These are phyloP conservation scores for Capsicum baccatum DNA, from an alignment of 257 asterid genomes.

Conservation along the genomic window DNA sequence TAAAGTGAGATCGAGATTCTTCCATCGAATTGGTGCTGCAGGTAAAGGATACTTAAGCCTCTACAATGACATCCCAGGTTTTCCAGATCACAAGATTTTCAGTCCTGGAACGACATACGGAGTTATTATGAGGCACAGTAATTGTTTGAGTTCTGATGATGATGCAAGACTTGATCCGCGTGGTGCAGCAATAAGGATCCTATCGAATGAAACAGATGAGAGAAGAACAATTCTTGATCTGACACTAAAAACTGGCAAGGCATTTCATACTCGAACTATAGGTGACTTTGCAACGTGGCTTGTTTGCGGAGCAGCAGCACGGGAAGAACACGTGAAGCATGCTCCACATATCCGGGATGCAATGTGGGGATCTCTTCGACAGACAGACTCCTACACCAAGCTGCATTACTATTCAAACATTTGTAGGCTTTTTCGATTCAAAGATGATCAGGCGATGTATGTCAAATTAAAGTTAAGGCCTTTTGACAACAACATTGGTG, in stretches of 20 bases:
- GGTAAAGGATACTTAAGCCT: constrained; percentile 56
- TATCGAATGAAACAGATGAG: constrained; percentile 39
- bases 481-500: constrained; percentile 44
- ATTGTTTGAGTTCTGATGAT: constrained; percentile 71
- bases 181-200: constrained; percentile 66
- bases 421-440: constrained; percentile 58
- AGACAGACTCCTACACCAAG: constrained; percentile 54
- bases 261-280: constrained; percentile 65
- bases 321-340: constrained; percentile 67
- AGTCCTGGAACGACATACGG: constrained; percentile 48
- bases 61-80: constrained; percentile 46
- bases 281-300: constrained; percentile 82
- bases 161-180: constrained; percentile 72
- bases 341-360: constrained; percentile 69
- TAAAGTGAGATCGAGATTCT: constrained; percentile 58
- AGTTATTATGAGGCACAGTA: constrained; percentile 61
- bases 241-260: constrained; percentile 67
- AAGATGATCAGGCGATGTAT: constrained; percentile 60
- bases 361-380: constrained; percentile 66
- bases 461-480: constrained; percentile 71
- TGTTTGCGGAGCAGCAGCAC: constrained; percentile 61
- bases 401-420: constrained; percentile 74
- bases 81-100: constrained; percentile 61
- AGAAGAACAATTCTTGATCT: constrained; percentile 51
- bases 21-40: constrained; percentile 63